Base-by-base conservation (phyloP, 768 basidiomycete genomes). In the Leucogyrophana mollusca region DNA sequence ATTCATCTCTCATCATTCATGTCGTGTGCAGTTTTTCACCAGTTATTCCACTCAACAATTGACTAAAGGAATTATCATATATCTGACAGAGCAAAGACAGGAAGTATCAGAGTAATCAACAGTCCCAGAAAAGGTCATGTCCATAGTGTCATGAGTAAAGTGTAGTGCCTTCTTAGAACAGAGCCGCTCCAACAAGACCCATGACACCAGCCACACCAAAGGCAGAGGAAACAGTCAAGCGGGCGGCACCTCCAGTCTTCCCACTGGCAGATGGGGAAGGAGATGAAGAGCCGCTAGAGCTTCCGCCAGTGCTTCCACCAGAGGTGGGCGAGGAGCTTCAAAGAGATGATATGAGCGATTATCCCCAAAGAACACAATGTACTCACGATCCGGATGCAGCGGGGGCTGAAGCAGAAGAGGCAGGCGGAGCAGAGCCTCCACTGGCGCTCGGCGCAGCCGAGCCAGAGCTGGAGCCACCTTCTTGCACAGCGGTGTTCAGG, bases 161-260 rank as follows among this genome's bases (percentile, higher is more conserved):
- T 17, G 17, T 2, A 6, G 40, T 14, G 40, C 2, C 35, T 24
- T 46, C 47, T 69, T 63, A 79, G 45, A 80, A 66, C 17, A 82
- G 64, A 40, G 68, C 69, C 43, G 74, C 70, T 34, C 80, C 80
- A 45, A 79, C 60, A 35, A 81, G 54, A 17, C 79, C 78, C 58
- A 83, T 62, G 30, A 80, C 24, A 32, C 72, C 73, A 38, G 75
- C 77, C 20, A 80, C 53, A 13, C 78, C 74, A 53, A 73, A 65
- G 1, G 68, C 56, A 9, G 69, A 61, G 41, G 65, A 53, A 8
- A 51, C 53, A 33, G 54, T 43, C 32, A 58, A 53, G 46, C 59
- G 65, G 40, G 54, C 62, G 13, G 70, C 68, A 34, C 62, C 72
- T 34, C 62, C 67, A 42, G 50, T 49, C 20, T 46, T 52, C 24